These are phyloP conservation scores for Monilinia fructigena DNA, from an alignment of 2,329 filamentous ascomycete genomes.

Conservation along the genomic window DNA sequence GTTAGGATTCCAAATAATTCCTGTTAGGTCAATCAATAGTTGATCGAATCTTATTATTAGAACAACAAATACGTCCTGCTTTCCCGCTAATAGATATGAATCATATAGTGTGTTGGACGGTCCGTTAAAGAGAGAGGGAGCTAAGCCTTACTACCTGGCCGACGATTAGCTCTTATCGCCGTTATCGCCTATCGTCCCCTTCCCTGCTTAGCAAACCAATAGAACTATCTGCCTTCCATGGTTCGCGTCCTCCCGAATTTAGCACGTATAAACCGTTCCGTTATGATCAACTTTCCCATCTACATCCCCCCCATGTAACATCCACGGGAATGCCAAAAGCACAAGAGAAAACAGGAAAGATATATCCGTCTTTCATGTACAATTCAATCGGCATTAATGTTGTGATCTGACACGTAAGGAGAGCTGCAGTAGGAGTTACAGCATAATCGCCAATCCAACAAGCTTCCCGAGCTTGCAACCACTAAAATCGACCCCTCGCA, in stretches of 20 bases:
- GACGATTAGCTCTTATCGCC: conserved; percentile 3
- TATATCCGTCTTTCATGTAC: conserved; percentile 1
- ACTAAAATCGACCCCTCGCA: conserved; percentile 23
- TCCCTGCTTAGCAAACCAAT: background rate
- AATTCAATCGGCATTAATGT: conserved; percentile 16
- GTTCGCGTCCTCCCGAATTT: conserved; percentile 1
- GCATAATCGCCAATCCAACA: conserved; percentile 15
- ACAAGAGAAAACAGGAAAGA: background rate
- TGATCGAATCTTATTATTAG: no score
- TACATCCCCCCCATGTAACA: conserved; percentile 9
- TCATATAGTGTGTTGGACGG: no score
- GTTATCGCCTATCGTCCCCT: conserved; percentile 15
- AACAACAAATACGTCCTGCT: no score
- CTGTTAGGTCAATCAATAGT: no score
- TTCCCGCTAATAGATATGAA: no score
- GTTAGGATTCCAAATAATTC: no score
- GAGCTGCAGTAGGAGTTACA: conserved; percentile 15
- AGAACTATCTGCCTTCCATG: background rate
- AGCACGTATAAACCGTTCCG: background rate
- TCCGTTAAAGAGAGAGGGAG: no score
- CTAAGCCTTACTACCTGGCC: no score
- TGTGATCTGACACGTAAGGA: conserved; percentile 19
- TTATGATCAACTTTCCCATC: conserved; percentile 1
- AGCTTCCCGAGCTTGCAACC: conserved; percentile 12
- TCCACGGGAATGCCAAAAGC: background rate